Evolutionary conservation across 1,139 yeast species (phyloP), one percentile per base, ranked within the genome.

Genomic region (Saccharomyces hybrid): DNA sequence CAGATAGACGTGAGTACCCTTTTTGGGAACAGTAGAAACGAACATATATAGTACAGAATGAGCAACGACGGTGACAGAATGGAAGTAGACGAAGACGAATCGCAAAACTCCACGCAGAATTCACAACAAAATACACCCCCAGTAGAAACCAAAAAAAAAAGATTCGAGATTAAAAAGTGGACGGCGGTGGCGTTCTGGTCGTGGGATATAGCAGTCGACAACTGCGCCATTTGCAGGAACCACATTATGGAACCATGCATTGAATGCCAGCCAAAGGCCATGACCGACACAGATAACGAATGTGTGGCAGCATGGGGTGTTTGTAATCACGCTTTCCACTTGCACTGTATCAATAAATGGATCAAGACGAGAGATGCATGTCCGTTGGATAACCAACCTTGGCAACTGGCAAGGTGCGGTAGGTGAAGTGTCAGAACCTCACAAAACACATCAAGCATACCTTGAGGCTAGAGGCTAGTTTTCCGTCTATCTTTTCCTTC

Each of bases 121-220:
- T 28, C 11, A 14, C 14, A 49, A 3, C 31, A 49, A n/a, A 27
- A 16, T 6, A 24, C 44, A 4, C 34, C n/a, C n/a, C n/a, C 28
- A 1, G 42, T 12, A 8, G 54, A 50, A 11, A 53, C 42, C 19
- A 48, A 54, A 16, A 60, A 58, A 55, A 81, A 80, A 68, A 75
- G 84, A 62, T 84, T 85, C 62, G 89, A 85, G 64, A 83, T 86
- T 51, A 82, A 83, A 65, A 85, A 84, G 76, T 93, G 99, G 99
- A 90, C 96, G 14, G 98, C 99, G 0, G 99, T 95, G 53, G 98
- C 99, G 16, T 90, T 93, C 68, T 95, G 99, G 99, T 90, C 97
- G 1, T 95, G 99, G 99, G 98, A 89, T 72, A 88, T 90, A 58
- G 95, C 85, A 52, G 96, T 93, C 57, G 99, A 95, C 64, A 90